phyloP scores from a whole-genome alignment of 768 basidiomycete genomes.

The Naganishia friedmannii region DNA sequence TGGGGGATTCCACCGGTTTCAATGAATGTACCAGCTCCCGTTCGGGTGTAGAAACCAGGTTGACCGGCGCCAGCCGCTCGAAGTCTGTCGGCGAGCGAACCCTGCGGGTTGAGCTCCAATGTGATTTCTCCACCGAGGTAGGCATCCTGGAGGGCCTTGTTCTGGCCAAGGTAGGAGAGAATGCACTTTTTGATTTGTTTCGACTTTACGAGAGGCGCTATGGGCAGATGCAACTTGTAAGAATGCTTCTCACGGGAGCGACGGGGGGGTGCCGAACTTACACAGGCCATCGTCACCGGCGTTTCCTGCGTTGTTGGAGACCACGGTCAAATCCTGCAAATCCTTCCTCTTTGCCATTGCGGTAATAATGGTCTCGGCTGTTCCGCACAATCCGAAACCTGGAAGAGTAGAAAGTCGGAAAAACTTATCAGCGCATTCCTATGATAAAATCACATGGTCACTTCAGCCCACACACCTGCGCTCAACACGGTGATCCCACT shows the following conservation, averaged over 20 bases:
- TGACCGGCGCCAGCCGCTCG: slow-evolving; percentile 45
- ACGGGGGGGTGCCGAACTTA: slow-evolving; percentile 31
- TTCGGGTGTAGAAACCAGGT: slow-evolving; percentile 46
- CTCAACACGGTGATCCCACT: slow-evolving; percentile 38
- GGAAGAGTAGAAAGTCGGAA: background rate
- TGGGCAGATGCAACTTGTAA: background rate
- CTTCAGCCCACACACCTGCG: slow-evolving; percentile 37
- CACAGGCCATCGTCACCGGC: slow-evolving; percentile 39
- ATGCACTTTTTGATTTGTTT: slow-evolving; percentile 43
- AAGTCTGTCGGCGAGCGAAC: slow-evolving; percentile 46
- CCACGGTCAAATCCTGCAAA: slow-evolving; percentile 43
- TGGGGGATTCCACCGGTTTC: slow-evolving; percentile 48
- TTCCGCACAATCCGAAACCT: slow-evolving; percentile 49
- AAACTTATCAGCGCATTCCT: background rate
- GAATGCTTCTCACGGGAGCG: background rate
- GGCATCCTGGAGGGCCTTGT: slow-evolving; percentile 44
- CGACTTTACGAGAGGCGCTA: slow-evolving; percentile 41
- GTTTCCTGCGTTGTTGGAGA: slow-evolving; percentile 49
- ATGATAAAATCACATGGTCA: background rate
- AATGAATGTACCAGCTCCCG: slow-evolving; percentile 45
- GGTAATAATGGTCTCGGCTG: slow-evolving; percentile 45
- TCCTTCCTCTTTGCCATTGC: slow-evolving; percentile 38
- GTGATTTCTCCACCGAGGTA: slow-evolving; percentile 43
- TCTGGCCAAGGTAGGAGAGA: slow-evolving; percentile 45
- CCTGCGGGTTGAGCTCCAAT: slow-evolving; percentile 47